Base-by-base conservation (phyloP, 1,284 basidiomycete genomes). In the Moesziomyces sp. region DNA sequence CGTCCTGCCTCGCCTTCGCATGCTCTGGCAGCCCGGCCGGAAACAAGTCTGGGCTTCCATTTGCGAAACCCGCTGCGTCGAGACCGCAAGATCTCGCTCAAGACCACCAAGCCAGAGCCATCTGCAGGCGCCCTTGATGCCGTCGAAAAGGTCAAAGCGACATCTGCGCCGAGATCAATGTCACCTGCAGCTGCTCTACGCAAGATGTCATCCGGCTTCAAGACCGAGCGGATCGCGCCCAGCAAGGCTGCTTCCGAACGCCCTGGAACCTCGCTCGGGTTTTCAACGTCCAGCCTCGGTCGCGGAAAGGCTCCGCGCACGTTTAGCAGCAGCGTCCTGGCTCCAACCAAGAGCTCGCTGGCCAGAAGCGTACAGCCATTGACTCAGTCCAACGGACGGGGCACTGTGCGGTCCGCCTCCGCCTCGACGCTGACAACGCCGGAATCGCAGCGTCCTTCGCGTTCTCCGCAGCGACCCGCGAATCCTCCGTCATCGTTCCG, bases 401-500 rank as follows among this genome's bases (percentile, higher is more conserved):
- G 51, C 9, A 30, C 58, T 8, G 43, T 38, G 23, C 47, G 55
- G 47, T 61, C 65, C 5, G 26, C 43, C 5, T 51, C 58, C 5
- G 26, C 58, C 10, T 61, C 65, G 16, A 61, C 55, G 1, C 33
- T 61, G 21, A 51, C 42, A 16, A 44, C 51, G 11, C n/a, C 55
- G 13, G 30, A 50, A 4, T 46, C 57, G 23, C 50, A 16, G 8
- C 35, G 49, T 38, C 19, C 14, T 18, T 54, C 52, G 28, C 60
- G 66, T 16, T 63, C 66, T 28, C 60, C 60, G 7, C 59, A 62
- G n/a, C 59, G 60, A 23, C 52, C 56, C 23, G 16, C 56, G 7
- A 63, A 68, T 21, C 65, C 65, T 13, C 65, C 65, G 14, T 68
- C 58, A 10, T 68, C 65, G 4, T 68, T 61, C 58, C 58, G 65